Evolutionary conservation across 2,329 filamentous ascomycete genomes (phyloP).

Genomic region (Penicillium sp.): DNA sequence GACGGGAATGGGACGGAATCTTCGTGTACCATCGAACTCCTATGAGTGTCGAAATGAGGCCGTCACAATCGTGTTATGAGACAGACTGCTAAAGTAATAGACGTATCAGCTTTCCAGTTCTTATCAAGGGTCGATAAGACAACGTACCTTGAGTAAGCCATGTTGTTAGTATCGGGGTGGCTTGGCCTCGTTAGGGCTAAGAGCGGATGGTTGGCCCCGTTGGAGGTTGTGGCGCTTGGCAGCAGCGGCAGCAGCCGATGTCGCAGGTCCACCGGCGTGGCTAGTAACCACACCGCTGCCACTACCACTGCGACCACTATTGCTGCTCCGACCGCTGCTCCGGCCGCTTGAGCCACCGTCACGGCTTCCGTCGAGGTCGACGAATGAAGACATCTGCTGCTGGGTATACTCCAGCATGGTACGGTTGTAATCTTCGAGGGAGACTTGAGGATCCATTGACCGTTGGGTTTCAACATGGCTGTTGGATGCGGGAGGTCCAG

Average conservation of each 20-base stretch:
- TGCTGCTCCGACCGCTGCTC: slow-evolving; percentile 21
- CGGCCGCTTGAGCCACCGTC: slow-evolving; percentile 19
- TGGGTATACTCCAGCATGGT: slow-evolving; percentile 39
- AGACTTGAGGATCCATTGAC: slow-evolving; percentile 23
- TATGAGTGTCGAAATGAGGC: slow-evolving; percentile 4
- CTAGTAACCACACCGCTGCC: slow-evolving; percentile 19
- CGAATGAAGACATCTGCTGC: slow-evolving; percentile 34
- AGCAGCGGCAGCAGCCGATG: slow-evolving; percentile 15
- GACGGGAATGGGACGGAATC: not conserved
- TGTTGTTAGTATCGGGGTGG: slow-evolving; percentile 6
- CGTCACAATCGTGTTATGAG: not conserved
- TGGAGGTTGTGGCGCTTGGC: slow-evolving; percentile 2
- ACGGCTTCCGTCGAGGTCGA: slow-evolving; percentile 22
- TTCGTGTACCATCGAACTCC: slow-evolving; percentile 12
- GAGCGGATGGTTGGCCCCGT: not conserved
- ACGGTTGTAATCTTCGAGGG: slow-evolving; percentile 38
- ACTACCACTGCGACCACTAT: slow-evolving; percentile 23
- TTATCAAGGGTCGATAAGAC: not conserved
- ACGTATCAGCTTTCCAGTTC: not conserved
- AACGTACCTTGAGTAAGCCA: not conserved
- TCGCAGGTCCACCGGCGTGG: slow-evolving; percentile 14
- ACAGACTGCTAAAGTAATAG: not conserved
- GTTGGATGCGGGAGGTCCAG: slow-evolving; percentile 13
- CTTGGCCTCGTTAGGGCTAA: slow-evolving; percentile 4
- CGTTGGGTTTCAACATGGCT: slow-evolving; percentile 16